Percentiles rank a stretch among this genome's conserved stretches.
Conservation (phyloP, 108 stramenopile genomes). For the Pseudonitzschia delicatissima region DNA sequence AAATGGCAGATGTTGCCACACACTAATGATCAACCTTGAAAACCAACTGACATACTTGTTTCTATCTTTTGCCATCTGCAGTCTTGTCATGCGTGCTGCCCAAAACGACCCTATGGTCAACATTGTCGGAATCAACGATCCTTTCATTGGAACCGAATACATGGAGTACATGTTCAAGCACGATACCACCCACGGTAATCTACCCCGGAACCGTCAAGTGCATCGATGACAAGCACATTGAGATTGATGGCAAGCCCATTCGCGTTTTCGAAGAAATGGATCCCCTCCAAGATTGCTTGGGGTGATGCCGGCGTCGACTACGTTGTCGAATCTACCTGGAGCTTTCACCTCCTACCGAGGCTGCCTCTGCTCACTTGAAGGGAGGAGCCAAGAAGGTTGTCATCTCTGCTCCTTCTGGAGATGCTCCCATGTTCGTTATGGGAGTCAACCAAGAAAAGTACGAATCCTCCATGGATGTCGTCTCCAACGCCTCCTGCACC, state of each 20-base stretch:
- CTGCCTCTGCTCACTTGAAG: conserved; percentile 83
- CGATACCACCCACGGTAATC: conserved; percentile 94
- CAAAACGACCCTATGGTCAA: conserved; percentile 85
- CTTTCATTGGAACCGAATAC: conserved; percentile 83
- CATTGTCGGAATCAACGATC: conserved; percentile 98
- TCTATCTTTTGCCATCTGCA: conserved; percentile 11
- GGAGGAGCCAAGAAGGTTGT: conserved; percentile 97
- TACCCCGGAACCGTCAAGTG: conserved; percentile 72
- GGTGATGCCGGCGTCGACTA: conserved; percentile 88
- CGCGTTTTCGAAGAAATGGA: conserved; percentile 89
- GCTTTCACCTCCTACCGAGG: conserved; percentile 90
- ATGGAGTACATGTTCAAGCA: conserved; percentile 97
- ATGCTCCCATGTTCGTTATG: conserved; percentile 98
- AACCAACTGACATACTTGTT: not conserved
- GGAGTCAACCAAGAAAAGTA: conserved; percentile 94
- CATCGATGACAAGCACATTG: conserved; percentile 73
- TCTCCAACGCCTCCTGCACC: conserved; percentile 98
- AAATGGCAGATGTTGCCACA: not conserved
- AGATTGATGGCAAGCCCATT: conserved; percentile 82
- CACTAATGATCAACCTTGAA: too few relatives aligned
- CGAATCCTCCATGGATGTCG: conserved; percentile 79
- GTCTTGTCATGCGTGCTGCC: conserved; percentile 97
- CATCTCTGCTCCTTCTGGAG: conserved; percentile 93
- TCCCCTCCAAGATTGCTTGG: conserved; percentile 92
- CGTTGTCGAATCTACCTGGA: conserved; percentile 95